A percentile compares a stretch with the other conserved stretches of the same genome.
phyloP scores from a whole-genome alignment of 495 filamentous ascomycete genomes.

The Delitschia confertaspora region DNA sequence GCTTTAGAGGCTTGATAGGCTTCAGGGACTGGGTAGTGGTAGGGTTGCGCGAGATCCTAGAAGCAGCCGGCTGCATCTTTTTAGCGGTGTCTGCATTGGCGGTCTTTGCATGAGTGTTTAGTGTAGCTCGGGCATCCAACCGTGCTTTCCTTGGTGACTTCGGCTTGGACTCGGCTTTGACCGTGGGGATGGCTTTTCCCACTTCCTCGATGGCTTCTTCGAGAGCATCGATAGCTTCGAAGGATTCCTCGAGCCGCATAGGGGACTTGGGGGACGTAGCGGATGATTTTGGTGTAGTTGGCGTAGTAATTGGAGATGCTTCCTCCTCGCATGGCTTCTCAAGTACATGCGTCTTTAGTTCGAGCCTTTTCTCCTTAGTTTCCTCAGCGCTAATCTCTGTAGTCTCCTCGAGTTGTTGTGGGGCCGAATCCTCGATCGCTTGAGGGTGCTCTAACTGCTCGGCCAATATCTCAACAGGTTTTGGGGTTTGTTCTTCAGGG shows the following conservation, averaged over 20 bases:
- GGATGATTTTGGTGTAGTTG: constrained; percentile 3
- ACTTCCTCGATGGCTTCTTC: constrained; percentile 58
- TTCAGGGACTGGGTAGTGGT: too few relatives aligned
- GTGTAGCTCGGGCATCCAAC: constrained; percentile 7
- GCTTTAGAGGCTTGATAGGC: too few relatives aligned
- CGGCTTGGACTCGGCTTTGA: constrained; percentile 17
- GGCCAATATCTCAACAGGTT: too few relatives aligned
- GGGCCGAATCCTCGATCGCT: too few relatives aligned
- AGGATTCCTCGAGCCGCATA: constrained; percentile 57
- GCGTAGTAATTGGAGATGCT: constrained; percentile 6
- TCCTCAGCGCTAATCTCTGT: too few relatives aligned
- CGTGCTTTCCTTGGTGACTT: constrained; percentile 22
- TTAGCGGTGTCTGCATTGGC: constrained; percentile 7
- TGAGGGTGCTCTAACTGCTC: too few relatives aligned
- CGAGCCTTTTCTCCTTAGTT: too few relatives aligned
- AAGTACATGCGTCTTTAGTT: constrained; percentile 19
- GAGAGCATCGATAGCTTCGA: constrained; percentile 58
- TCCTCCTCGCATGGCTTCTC: constrained; percentile 21
- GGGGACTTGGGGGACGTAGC: constrained; percentile 30
- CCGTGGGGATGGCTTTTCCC: constrained; percentile 29
- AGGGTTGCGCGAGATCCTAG: too few relatives aligned
- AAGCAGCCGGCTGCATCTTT: too few relatives aligned
- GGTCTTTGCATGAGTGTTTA: constrained; percentile 2
- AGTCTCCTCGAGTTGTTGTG: too few relatives aligned
- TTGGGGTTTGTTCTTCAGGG: too few relatives aligned